These are phyloP conservation scores for Asterella californica DNA, from an alignment of 225 moss, liverwort and hornwort species.

Conservation along the genomic window DNA sequence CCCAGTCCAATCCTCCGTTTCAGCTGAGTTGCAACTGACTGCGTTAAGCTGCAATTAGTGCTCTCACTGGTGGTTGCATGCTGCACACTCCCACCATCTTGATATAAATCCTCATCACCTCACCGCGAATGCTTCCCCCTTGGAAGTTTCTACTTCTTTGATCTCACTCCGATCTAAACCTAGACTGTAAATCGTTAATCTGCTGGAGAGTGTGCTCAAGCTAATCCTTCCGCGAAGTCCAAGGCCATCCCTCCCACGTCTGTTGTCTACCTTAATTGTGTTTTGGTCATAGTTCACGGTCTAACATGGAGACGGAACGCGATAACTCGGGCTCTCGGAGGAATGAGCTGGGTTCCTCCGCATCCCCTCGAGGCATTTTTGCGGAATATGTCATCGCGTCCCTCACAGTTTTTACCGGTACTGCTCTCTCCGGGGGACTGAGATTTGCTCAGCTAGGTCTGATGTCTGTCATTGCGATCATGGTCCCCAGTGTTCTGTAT, in stretches of 20 bases:
- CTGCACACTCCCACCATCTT: neutral
- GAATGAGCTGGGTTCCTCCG: neutral
- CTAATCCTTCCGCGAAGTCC: too few species aligned
- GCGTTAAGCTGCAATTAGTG: neutral
- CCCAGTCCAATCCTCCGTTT: neutral
- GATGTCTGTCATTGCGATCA: neutral
- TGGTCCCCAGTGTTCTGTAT: neutral
- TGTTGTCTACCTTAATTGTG: too few species aligned
- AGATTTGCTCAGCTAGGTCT: neutral
- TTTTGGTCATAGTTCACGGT: too few species aligned
- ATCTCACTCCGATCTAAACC: neutral
- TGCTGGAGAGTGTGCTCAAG: too few species aligned
- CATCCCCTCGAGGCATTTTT: neutral
- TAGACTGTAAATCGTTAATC: too few species aligned
- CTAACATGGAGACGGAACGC: neutral
- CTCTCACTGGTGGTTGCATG: neutral
- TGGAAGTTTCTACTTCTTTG: neutral
- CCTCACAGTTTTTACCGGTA: neutral
- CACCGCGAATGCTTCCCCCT: neutral
- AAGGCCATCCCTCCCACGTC: too few species aligned
- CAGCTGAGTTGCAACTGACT: neutral
- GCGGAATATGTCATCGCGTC: neutral
- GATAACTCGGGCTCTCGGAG: neutral
- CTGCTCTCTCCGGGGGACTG: constrained; percentile 7
- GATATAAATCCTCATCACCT: neutral